Evolutionary conservation across 768 basidiomycete species (phyloP).

Genomic region (Cyclocybe aegerita): DNA sequence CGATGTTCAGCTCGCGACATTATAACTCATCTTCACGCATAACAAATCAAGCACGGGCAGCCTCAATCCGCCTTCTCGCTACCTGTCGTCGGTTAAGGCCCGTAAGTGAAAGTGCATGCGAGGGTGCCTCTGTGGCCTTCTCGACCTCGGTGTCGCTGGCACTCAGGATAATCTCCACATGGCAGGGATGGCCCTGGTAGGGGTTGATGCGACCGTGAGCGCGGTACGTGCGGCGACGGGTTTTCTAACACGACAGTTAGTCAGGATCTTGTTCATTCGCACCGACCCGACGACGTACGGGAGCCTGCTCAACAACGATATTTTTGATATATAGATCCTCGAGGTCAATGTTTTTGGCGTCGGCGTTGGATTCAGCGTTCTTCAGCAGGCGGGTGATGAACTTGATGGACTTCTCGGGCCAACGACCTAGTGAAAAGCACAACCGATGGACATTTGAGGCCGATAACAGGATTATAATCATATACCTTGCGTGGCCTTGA

Average conservation of each 20-base stretch:
- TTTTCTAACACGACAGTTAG: slow-evolving; percentile 61
- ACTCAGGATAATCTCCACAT: slow-evolving; percentile 91
- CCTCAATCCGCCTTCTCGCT: slow-evolving; percentile 86
- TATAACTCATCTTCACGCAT: slow-evolving; percentile 3
- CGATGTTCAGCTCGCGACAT: neutral
- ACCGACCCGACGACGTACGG: slow-evolving; percentile 54
- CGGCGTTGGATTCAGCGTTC: slow-evolving; percentile 99
- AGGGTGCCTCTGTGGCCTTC: slow-evolving; percentile 83
- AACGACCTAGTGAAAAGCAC: slow-evolving; percentile 72
- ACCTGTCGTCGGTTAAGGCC: slow-evolving; percentile 86
- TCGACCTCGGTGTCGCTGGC: slow-evolving; percentile 82
- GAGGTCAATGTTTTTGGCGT: slow-evolving; percentile 92
- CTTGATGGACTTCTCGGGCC: slow-evolving; percentile 98
- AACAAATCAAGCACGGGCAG: slow-evolving; percentile 56
- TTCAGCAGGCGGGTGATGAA: slow-evolving; percentile 94
- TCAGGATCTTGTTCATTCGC: too few species aligned
- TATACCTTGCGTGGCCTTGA: slow-evolving; percentile 94
- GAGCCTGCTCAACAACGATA: slow-evolving; percentile 98
- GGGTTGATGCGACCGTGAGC: slow-evolving; percentile 98
- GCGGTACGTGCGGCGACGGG: slow-evolving; percentile 98
- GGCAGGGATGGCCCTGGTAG: slow-evolving; percentile 97
- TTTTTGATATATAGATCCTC: slow-evolving; percentile 94
- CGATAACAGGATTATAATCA: slow-evolving; percentile 11
- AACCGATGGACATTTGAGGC: slow-evolving; percentile 1
- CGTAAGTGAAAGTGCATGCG: slow-evolving; percentile 42